Conservation (phyloP, 257 asterid genomes). For the Fraxinus pennsylvanica region DNA sequence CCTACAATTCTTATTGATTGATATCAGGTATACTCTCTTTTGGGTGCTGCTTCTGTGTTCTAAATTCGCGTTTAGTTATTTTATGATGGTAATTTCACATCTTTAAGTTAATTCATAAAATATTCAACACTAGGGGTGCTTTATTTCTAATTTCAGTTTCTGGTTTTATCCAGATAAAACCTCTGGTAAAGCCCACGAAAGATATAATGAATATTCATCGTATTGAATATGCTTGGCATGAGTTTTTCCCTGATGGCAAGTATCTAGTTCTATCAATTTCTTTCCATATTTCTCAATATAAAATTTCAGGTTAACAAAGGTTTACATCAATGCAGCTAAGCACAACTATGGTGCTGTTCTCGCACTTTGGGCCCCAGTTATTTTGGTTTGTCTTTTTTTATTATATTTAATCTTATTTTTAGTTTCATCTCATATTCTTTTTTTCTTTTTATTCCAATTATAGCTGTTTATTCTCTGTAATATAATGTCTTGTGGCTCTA, state of each 20-base stretch:
- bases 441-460: background rate
- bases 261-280: background rate
- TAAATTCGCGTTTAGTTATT: slow-evolving; percentile 79
- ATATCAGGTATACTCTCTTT: slow-evolving; percentile 81
- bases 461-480: background rate
- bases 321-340: slow-evolving; percentile 32
- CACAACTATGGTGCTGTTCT: slow-evolving; percentile 46
- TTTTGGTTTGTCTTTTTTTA: slow-evolving; percentile 53
- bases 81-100: slow-evolving; percentile 65
- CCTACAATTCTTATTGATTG: slow-evolving; percentile 21
- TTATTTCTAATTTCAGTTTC: slow-evolving; percentile 25
- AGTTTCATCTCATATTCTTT: too few species aligned
- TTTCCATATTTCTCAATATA: too few species aligned
- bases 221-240: slow-evolving; percentile 91
- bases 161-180: slow-evolving; percentile 68
- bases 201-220: slow-evolving; percentile 67
- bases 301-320: slow-evolving; percentile 3
- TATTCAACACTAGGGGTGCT: slow-evolving; percentile 12
- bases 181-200: slow-evolving; percentile 81
- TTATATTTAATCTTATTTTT: too few species aligned
- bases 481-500: background rate
- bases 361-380: slow-evolving; percentile 75
- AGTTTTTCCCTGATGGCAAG: slow-evolving; percentile 84
- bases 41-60: slow-evolving; percentile 84
- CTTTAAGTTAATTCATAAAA: slow-evolving; percentile 16